phyloP scores from a whole-genome alignment of 2,329 filamentous ascomycete genomes.

The Cladosporium sp. region DNA sequence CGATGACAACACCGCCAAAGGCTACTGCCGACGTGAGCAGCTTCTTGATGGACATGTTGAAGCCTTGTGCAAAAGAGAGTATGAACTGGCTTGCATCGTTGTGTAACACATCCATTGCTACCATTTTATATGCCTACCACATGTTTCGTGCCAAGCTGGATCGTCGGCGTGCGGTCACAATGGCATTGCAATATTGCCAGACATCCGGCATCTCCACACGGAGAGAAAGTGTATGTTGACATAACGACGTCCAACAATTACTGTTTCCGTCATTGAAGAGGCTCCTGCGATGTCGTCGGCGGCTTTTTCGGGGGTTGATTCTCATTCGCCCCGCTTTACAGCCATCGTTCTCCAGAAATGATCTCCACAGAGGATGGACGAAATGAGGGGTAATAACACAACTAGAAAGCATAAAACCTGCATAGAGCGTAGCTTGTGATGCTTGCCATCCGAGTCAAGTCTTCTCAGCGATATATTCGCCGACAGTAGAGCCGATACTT shows the following conservation, averaged over 20 bases:
- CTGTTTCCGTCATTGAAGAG: too few relatives aligned
- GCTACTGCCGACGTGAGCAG: slow-evolving; percentile 6
- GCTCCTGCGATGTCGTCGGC: slow-evolving; percentile 9
- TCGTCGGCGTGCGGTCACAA: slow-evolving; percentile 3
- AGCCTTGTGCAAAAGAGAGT: slow-evolving; percentile 1
- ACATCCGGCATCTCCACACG: slow-evolving; percentile 1
- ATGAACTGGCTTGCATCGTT: slow-evolving; percentile 1
- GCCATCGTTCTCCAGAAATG: slow-evolving; percentile 1
- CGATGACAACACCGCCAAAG: slow-evolving; percentile 5
- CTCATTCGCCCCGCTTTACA: neutral
- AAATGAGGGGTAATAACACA: neutral
- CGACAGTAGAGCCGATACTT: neutral
- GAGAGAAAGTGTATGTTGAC: neutral
- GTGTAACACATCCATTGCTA: neutral
- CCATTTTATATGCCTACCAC: slow-evolving; percentile 7
- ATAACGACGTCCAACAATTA: neutral
- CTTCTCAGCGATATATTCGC: neutral
- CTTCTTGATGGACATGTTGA: slow-evolving; percentile 9
- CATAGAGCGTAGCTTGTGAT: neutral
- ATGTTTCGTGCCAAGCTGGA: slow-evolving; percentile 7
- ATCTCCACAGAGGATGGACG: slow-evolving; percentile 2
- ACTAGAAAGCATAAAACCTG: neutral
- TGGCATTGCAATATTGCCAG: neutral
- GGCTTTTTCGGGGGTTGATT: neutral
- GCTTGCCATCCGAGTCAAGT: neutral